Conservation (phyloP, 2,329 filamentous ascomycete genomes). For the Aspergillus versicolor region DNA sequence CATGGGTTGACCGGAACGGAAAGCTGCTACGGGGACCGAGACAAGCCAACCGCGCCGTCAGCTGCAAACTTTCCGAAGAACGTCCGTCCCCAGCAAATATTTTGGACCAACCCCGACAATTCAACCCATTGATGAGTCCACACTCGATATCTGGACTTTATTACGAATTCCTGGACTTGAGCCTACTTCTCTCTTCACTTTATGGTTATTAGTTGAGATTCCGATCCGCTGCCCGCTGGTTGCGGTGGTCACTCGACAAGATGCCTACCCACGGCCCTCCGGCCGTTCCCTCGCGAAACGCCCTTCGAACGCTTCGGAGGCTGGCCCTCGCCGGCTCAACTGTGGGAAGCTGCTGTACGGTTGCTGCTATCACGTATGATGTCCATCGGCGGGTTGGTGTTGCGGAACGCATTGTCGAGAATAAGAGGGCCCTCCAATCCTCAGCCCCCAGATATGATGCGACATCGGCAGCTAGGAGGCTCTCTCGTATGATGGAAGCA, state of each 20-base stretch:
- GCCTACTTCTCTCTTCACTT: neutral
- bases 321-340: constrained; percentile 37
- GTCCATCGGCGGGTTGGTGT: constrained; percentile 40
- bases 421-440: constrained; percentile 42
- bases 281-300: constrained; percentile 45
- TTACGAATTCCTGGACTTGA: neutral
- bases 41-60: constrained; percentile 12
- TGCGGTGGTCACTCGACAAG: constrained; percentile 23
- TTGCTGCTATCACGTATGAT: constrained; percentile 44
- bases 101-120: neutral
- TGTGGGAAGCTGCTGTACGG: constrained; percentile 41
- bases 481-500: constrained; percentile 44
- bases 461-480: constrained; percentile 34
- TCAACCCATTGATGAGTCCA: constrained; percentile 5
- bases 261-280: constrained; percentile 33
- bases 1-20: constrained; percentile 14
- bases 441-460: constrained; percentile 45
- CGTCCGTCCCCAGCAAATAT: constrained; percentile 6
- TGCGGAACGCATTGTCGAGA: constrained; percentile 45
- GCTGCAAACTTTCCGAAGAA: constrained; percentile 20
- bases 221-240: constrained; percentile 21
- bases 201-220: constrained; percentile 18
- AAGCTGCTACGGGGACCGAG: constrained; percentile 12
- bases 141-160: neutral
- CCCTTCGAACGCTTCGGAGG: constrained; percentile 41